Evolutionary conservation across 2,329 filamentous ascomycete genomes (phyloP).

Genomic region (Exophiala oligosperma): DNA sequence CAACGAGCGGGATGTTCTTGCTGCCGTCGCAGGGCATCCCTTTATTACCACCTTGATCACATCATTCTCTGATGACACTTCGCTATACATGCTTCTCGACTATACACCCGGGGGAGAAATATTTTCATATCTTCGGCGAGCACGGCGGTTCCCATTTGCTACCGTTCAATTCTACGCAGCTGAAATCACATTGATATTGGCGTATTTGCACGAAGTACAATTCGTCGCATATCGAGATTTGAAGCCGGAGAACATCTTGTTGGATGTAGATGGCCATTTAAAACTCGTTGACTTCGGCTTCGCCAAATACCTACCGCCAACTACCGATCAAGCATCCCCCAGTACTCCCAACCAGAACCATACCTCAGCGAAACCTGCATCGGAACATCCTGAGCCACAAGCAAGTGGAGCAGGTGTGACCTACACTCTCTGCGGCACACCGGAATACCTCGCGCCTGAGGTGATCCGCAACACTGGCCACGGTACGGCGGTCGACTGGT

Average conservation of each 20-base stretch:
- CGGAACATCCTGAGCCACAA: slow-evolving; percentile 17
- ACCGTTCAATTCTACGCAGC: slow-evolving; percentile 67
- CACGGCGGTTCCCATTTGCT: slow-evolving; percentile 58
- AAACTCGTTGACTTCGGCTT: slow-evolving; percentile 69
- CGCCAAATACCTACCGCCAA: slow-evolving; percentile 59
- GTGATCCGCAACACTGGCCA: slow-evolving; percentile 67
- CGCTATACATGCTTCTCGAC: slow-evolving; percentile 60
- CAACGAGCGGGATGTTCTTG: slow-evolving; percentile 65
- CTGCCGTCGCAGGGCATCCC: slow-evolving; percentile 62
- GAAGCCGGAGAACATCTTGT: slow-evolving; percentile 69
- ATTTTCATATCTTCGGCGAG: slow-evolving; percentile 64
- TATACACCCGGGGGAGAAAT: slow-evolving; percentile 69
- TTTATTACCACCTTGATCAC: slow-evolving; percentile 66
- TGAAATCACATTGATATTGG: slow-evolving; percentile 65
- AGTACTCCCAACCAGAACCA: slow-evolving; percentile 7
- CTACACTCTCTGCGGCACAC: slow-evolving; percentile 67
- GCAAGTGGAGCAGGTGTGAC: slow-evolving; percentile 40
- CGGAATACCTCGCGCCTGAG: slow-evolving; percentile 67
- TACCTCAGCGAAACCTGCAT: slow-evolving; percentile 3
- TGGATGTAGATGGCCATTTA: slow-evolving; percentile 64
- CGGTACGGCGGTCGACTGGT: slow-evolving; percentile 67
- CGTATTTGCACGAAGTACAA: slow-evolving; percentile 63
- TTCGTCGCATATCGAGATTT: slow-evolving; percentile 66
- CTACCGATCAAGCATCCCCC: slow-evolving; percentile 11
- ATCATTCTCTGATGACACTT: slow-evolving; percentile 64